Evolutionary conservation across 305 asterid species (phyloP), one percentile per base, ranked within the genome.

Genomic region (Solanum aculeatissimum): DNA sequence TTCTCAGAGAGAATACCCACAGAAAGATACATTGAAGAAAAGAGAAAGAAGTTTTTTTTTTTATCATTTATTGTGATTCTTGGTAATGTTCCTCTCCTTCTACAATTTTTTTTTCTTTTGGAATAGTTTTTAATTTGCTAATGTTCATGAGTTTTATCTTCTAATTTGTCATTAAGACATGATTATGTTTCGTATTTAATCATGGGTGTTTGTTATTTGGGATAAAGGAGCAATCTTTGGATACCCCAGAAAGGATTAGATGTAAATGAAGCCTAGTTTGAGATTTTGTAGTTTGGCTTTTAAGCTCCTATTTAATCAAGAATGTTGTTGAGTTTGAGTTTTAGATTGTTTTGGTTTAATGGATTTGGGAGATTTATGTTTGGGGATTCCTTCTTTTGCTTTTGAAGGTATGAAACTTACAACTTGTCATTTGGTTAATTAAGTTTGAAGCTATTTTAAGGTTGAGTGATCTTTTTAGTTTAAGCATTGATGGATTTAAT

Each of bases 21-120:
- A 80, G 16, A 62, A 19, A 27, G 25, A 63, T 49, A 63, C 35
- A 63, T 68, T 68, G 45, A 10, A 8, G 84, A 55, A 29, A 68
- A 57, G 74, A 40, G 45, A 11, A 82, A 38, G 7, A 60, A 15
- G 60, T 4, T 4, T 35, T 10, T 38, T 25, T 38, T 53, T 19
- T 70, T 45, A 69, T 70, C 54, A 60, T 23, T 23, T 79, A 86
- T 78, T 78, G 65, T 85, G 84, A 86, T 85, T 85, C 81, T 84
- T 85, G 92, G 93, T 91, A 87, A 54, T 38, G 80, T 14, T 83
- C 72, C 55, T 60, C 57, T 85, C 68, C 19, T 54, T 57, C 10
- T 80, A 1, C 11, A 55, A 7, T 21, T 29, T 58, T 53, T 7
- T 5, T 35, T 23, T 29, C 8, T 18, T 8, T 63, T 40, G 18